Percentiles rank a stretch among this genome's conserved stretches.
Evolutionary conservation across 768 basidiomycete genomes (phyloP).

Genomic region (Leccinum incarnatum): DNA sequence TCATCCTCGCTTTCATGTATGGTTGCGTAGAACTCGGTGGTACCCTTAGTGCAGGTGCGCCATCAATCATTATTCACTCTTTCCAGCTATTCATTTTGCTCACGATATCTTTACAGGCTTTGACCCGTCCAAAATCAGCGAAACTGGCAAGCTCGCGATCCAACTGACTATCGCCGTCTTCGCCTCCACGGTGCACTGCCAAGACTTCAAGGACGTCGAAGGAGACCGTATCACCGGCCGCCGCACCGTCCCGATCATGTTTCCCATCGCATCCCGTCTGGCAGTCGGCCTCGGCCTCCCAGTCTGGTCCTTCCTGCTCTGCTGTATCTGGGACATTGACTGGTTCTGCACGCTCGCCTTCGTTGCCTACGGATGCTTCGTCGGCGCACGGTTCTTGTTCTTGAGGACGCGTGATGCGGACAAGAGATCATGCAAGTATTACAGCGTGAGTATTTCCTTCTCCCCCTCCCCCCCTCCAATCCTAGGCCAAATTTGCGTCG

Average conservation of each 20-base stretch:
- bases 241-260: conserved; percentile 43
- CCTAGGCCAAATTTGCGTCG: conserved; percentile 7
- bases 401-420: conserved; percentile 30
- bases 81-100: neutral
- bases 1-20: conserved; percentile 39
- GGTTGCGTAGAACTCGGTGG: conserved; percentile 38
- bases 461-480: neutral
- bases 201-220: conserved; percentile 47
- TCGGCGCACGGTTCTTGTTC: conserved; percentile 35
- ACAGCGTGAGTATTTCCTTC: conserved; percentile 30
- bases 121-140: conserved; percentile 25
- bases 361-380: conserved; percentile 31
- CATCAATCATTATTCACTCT: neutral
- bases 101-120: conserved; percentile 11
- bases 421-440: conserved; percentile 36
- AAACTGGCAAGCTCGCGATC: conserved; percentile 31
- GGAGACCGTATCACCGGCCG: conserved; percentile 42
- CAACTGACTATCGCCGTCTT: conserved; percentile 38
- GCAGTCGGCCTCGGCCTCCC: conserved; percentile 35
- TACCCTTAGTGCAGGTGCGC: conserved; percentile 37
- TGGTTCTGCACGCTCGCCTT: conserved; percentile 25
- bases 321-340: conserved; percentile 36
- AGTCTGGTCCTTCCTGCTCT: conserved; percentile 37
- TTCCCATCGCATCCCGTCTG: conserved; percentile 37
- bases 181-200: conserved; percentile 46